These are phyloP conservation scores for Picea mariana DNA, from an alignment of 83 land plant species.

Conservation along the genomic window DNA sequence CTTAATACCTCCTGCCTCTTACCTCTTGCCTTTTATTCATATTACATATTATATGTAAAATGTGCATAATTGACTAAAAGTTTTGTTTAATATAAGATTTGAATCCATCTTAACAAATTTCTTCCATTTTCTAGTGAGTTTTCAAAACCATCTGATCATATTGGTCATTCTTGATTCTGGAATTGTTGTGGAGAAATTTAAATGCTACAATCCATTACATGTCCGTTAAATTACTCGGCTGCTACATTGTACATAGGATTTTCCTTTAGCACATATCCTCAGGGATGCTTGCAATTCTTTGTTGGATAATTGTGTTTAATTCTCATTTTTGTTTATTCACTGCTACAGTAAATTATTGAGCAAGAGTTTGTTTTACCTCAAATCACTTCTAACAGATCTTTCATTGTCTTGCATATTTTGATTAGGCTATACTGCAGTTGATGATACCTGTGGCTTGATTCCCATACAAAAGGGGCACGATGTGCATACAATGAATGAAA, in stretches of 20 bases:
- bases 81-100: no score
- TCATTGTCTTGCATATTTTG: not conserved
- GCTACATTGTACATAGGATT: no score
- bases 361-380: not conserved
- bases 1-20: not conserved
- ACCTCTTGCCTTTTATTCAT: no score
- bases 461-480: slow-evolving; percentile 67
- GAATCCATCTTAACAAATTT: no score
- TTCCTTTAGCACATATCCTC: not conserved
- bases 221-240: no score
- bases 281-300: not conserved
- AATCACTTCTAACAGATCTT: not conserved
- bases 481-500: slow-evolving; percentile 76
- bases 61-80: no score
- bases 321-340: not conserved
- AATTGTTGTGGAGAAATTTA: no score
- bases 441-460: not conserved
- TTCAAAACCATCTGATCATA: no score
- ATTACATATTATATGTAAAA: no score
- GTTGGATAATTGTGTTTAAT: not conserved
- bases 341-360: not conserved
- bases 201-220: no score
- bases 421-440: not conserved
- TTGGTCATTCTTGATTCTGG: no score
- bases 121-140: no score